phyloP scores from a whole-genome alignment of 2,329 filamentous ascomycete genomes.

The Fusarium chuoi region DNA sequence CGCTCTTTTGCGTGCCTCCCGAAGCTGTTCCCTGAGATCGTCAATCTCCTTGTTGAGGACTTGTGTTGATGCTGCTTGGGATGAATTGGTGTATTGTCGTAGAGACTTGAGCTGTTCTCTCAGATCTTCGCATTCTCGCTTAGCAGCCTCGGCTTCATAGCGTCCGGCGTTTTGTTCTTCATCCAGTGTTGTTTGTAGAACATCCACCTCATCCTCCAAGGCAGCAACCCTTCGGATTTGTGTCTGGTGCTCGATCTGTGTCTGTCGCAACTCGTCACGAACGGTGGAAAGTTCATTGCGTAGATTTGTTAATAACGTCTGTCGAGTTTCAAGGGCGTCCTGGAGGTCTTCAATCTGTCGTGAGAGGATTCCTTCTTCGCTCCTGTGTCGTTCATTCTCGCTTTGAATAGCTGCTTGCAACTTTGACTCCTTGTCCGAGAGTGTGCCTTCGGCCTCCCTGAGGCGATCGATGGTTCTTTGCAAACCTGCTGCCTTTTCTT shows the following conservation, averaged over 20 bases:
- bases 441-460: slow-evolving; percentile 72
- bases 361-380: slow-evolving; percentile 75
- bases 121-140: slow-evolving; percentile 53
- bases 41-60: slow-evolving; percentile 46
- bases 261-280: slow-evolving; percentile 76
- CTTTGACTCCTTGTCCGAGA: slow-evolving; percentile 74
- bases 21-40: slow-evolving; percentile 30
- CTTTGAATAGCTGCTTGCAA: slow-evolving; percentile 75
- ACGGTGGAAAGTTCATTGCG: slow-evolving; percentile 73
- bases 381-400: slow-evolving; percentile 76
- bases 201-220: slow-evolving; percentile 80
- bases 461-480: slow-evolving; percentile 78
- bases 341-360: slow-evolving; percentile 81
- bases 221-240: slow-evolving; percentile 73
- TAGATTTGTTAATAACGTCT: slow-evolving; percentile 71
- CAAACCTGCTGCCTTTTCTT: slow-evolving; percentile 73
- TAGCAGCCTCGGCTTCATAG: slow-evolving; percentile 52
- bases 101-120: slow-evolving; percentile 44
- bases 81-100: slow-evolving; percentile 27
- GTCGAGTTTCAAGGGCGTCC: slow-evolving; percentile 74
- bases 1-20: slow-evolving; percentile 42
- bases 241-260: slow-evolving; percentile 69
- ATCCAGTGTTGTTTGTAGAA: slow-evolving; percentile 63
- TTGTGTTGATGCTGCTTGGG: slow-evolving; percentile 33
- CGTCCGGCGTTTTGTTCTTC: slow-evolving; percentile 48